Conservation (phyloP, 148 eudicot genomes). For the Suaeda aralocaspica region DNA sequence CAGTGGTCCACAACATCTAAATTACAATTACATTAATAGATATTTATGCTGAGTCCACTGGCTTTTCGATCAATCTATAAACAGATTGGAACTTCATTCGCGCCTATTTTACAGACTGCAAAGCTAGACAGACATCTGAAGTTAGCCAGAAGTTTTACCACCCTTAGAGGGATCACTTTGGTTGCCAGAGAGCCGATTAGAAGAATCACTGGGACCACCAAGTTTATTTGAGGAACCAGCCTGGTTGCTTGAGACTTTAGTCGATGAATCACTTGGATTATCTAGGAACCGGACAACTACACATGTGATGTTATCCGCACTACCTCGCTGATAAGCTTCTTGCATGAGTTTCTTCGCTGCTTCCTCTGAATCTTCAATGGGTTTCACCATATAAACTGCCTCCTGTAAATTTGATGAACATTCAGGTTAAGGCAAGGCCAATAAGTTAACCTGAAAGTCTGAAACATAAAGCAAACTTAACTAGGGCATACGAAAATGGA, state of each 20-base stretch:
- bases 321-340: constrained; percentile 84
- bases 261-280: constrained; percentile 16
- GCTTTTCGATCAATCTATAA: constrained; percentile 12
- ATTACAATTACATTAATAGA: constrained; percentile 23
- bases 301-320: constrained; percentile 77
- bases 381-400: constrained; percentile 77
- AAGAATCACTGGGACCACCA: constrained; percentile 14
- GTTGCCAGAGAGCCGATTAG: constrained; percentile 3
- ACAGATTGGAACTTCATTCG: constrained; percentile 11
- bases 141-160: constrained; percentile 11
- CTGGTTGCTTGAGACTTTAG: constrained; percentile 12
- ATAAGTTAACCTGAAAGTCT: neutral
- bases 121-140: constrained; percentile 1
- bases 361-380: constrained; percentile 67
- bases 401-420: constrained; percentile 36
- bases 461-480: neutral
- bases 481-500: neutral
- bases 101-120: constrained; percentile 6
- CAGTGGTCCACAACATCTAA: constrained; percentile 13
- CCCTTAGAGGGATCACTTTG: constrained; percentile 18
- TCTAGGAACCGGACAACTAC: constrained; percentile 70
- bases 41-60: neutral
- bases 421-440: neutral
- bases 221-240: constrained; percentile 20
- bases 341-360: constrained; percentile 84